phyloP scores from a whole-genome alignment of 371 early-diverging fungal species.

The Circinella umbellata region DNA sequence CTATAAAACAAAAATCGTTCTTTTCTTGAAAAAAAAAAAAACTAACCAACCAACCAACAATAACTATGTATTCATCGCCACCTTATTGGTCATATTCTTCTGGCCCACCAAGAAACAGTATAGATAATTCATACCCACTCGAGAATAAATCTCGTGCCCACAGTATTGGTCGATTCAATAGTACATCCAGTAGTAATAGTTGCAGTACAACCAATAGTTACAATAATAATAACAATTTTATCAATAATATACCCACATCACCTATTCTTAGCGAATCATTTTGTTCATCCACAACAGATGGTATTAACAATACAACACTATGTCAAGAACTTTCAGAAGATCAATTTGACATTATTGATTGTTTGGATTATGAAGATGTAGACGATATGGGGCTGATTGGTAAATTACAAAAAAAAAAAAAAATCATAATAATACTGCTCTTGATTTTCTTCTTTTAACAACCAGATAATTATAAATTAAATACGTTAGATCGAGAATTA shows the following conservation, averaged over 20 bases:
- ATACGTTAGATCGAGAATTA: conserved; percentile 41
- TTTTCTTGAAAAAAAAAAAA: too few species aligned
- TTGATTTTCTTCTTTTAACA: background rate
- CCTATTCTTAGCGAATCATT: background rate
- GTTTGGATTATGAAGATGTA: conserved; percentile 23
- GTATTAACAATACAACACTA: background rate
- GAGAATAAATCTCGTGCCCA: background rate
- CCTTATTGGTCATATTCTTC: background rate
- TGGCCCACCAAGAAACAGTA: background rate
- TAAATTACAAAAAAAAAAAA: background rate
- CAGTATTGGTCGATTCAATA: conserved; percentile 10
- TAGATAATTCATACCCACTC: background rate
- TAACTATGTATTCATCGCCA: background rate
- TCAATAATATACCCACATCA: background rate
- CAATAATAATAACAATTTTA: background rate
- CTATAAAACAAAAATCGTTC: background rate
- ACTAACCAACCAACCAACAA: too few species aligned
- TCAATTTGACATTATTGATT: conserved; percentile 26
- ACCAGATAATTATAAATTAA: background rate
- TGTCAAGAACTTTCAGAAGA: conserved; percentile 16
- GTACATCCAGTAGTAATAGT: conserved; percentile 15
- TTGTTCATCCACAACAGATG: background rate
- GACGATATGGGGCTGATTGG: conserved; percentile 34
- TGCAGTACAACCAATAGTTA: background rate
- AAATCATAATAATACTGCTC: background rate